Base-by-base conservation (phyloP, 805 yeast species). In the Monosporozyma servazzii region DNA sequence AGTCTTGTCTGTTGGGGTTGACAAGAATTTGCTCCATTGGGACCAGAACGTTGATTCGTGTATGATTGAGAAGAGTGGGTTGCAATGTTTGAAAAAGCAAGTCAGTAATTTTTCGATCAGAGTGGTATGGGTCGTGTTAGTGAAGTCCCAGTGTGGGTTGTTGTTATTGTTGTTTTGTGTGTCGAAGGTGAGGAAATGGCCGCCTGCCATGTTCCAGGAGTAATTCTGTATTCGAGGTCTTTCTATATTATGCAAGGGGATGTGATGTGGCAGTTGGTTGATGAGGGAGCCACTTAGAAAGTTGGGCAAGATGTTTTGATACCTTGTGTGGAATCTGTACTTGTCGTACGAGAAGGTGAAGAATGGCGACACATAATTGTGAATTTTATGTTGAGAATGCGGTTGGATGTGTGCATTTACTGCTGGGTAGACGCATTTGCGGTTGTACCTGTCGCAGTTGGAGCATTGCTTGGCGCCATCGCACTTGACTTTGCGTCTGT, bases 201-300 rank as follows among this genome's bases (percentile, higher is more conserved):
- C 73, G 1, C 86, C 86, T n/a, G 76, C 69, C 77, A 80, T 67
- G 60, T 81, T 81, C 85, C 86, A 81, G 15, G 84, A 85, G 57
- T 78, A 81, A 48, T 73, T 76, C 59, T 81, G 84, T n/a, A 73
- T 68, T 45, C 85, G 63, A 4, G 85, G 85, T n/a, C 76, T 54
- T 11, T 65, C 58, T 13, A 79, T 69, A 15, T 66, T 59, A 21
- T 62, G 56, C 6, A 48, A 17, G 46, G 66, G 64, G 51, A 67
- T 64, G 5, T 64, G 64, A 8, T 67, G 56, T 9, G 79, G 65
- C 37, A 68, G 55, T 10, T 66, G 56, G 52, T 64, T 64, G 52
- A 72, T 54, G 11, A 66, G 54, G 20, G 63, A 55, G 6, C 57
- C 51, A 25, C 78, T 76, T 43, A 77, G 57, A 48, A 71, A 73